A percentile compares a stretch with the other conserved stretches of the same genome.
phyloP scores from a whole-genome alignment of 2,329 filamentous ascomycete genomes.

The Dactylellina haptotyla region DNA sequence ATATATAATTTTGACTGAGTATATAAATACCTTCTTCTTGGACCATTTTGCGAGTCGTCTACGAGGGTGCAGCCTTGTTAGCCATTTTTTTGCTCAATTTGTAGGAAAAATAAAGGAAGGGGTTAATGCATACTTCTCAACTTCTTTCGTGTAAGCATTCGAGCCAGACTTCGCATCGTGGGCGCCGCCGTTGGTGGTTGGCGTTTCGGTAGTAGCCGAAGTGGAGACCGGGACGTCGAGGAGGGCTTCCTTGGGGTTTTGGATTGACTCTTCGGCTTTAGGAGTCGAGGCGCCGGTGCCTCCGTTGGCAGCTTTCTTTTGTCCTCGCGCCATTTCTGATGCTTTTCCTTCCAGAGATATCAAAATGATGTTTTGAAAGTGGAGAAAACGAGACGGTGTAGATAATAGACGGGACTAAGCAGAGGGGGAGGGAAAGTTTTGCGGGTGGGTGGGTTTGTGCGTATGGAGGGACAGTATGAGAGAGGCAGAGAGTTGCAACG shows the following conservation, averaged over 20 bases:
- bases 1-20: background rate
- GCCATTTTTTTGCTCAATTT: background rate
- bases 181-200: conserved; percentile 21
- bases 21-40: conserved; percentile 52
- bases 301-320: conserved; percentile 45
- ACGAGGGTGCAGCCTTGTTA: background rate
- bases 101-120: background rate
- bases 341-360: conserved; percentile 1
- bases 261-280: conserved; percentile 40
- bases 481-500: background rate
- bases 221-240: conserved; percentile 33
- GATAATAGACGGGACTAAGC: background rate
- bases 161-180: conserved; percentile 24
- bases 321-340: conserved; percentile 36
- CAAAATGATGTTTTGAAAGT: too few species aligned
- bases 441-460: too few species aligned
- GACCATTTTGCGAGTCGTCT: conserved; percentile 51
- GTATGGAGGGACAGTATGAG: conserved; percentile 1
- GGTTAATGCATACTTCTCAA: conserved; percentile 47
- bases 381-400: background rate
- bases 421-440: too few species aligned
- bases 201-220: conserved; percentile 33
- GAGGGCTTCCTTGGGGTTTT: conserved; percentile 34
- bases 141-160: conserved; percentile 35
- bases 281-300: conserved; percentile 42